Evolutionary conservation across 2,329 filamentous ascomycete genomes (phyloP).

Genomic region (Ilyonectria mors-panacis): DNA sequence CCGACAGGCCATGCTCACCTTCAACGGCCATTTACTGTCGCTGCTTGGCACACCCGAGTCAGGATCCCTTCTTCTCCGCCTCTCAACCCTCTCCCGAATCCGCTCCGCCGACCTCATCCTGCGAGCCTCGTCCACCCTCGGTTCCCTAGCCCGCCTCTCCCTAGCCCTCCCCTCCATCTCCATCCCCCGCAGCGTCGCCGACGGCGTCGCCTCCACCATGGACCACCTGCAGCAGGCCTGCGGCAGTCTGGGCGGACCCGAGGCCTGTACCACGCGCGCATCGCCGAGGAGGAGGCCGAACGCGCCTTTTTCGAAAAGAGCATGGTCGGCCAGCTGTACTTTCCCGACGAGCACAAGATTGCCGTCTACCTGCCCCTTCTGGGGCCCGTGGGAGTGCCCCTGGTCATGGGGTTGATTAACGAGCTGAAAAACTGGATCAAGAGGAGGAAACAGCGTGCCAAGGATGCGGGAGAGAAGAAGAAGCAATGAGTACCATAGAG

Average conservation of each 20-base stretch:
- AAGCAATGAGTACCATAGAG: slow-evolving; percentile 43
- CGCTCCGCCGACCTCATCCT: slow-evolving; percentile 88
- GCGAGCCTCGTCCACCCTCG: slow-evolving; percentile 92
- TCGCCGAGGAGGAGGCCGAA: slow-evolving; percentile 91
- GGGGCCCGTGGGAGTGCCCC: slow-evolving; percentile 90
- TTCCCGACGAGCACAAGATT: slow-evolving; percentile 98
- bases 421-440: slow-evolving; percentile 78
- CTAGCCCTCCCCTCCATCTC: slow-evolving; percentile 89
- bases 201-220: slow-evolving; percentile 86
- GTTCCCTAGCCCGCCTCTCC: slow-evolving; percentile 90
- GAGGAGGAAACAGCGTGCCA: slow-evolving; percentile 61
- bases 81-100: slow-evolving; percentile 88
- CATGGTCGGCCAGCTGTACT: slow-evolving; percentile 99
- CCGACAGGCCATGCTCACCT: slow-evolving; percentile 86
- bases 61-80: slow-evolving; percentile 86
- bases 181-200: slow-evolving; percentile 88
- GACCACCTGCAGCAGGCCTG: slow-evolving; percentile 84
- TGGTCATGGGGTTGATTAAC: slow-evolving; percentile 87
- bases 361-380: slow-evolving; percentile 94
- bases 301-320: slow-evolving; percentile 98
- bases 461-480: slow-evolving; percentile 58
- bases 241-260: slow-evolving; percentile 73
- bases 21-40: slow-evolving; percentile 90
- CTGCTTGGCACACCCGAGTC: slow-evolving; percentile 88
- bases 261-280: slow-evolving; percentile 83